Evolutionary conservation across 768 basidiomycete species (phyloP), one percentile per base, ranked within the genome.

Genomic region (Pleurotus sapidus): DNA sequence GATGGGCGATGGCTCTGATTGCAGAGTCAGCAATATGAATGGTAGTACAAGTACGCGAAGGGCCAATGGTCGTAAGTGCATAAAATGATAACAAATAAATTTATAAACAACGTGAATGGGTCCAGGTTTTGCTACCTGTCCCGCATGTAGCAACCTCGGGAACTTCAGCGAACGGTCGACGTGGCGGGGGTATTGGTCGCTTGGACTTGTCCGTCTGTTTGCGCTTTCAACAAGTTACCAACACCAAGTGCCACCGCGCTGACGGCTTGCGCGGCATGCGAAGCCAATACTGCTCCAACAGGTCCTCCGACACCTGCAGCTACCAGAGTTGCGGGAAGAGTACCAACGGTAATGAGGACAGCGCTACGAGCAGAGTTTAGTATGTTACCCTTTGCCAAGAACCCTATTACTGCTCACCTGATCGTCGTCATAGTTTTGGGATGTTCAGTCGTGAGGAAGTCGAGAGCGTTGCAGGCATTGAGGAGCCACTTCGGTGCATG

Each of bases 221-320:
- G 71, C 2, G 80, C 74, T 65, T 82, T 80, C 55, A 84, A 70
- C 69, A 78, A 69, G 37, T 76, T 81, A 1, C 89, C 89, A 30
- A 91, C 73, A 2, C 90, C 89, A 3, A 91, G 80, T 1, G 89
- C 90, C 58, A 91, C 84, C 1, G 88, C 88, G 8, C 90, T 89
- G 23, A 89, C 84, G 1, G 90, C 89, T 61, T 91, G 89, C 12
- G 83, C 88, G 12, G 90, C 85, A 11, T 84, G 79, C 14, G 87
- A 82, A 8, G 90, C 89, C 37, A 92, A 75, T 50, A 89, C 74
- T 0, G 87, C 86, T 54, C 51, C 51, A 12, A 54, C 51, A 12
- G 51, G 51, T 8, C 89, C 89, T 18, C 89, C 88, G 4, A 84
- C 87, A 17, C 84, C 86, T 0, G 83, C 76, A 77, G 64, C 91